A percentile compares a stretch with the other conserved stretches of the same genome.
These are phyloP conservation scores for Curvularia eragrostidis DNA, from an alignment of 2,329 filamentous ascomycete genomes.

Conservation along the genomic window DNA sequence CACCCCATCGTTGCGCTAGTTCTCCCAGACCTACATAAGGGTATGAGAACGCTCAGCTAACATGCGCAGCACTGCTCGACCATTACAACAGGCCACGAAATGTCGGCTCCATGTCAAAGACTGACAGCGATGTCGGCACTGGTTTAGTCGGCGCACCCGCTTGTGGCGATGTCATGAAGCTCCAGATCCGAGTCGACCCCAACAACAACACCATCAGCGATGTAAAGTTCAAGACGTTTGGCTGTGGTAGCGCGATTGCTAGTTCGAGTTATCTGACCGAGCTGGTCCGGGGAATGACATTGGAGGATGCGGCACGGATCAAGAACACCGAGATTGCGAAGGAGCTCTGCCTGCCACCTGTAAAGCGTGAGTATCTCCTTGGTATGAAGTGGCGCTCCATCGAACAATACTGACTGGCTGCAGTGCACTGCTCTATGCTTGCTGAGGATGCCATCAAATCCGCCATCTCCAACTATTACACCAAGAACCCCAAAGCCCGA, in stretches of 20 bases:
- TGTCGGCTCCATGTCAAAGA: conserved; percentile 80
- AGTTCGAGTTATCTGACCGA: conserved; percentile 94
- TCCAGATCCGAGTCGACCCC: conserved; percentile 91
- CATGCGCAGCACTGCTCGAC: conserved; percentile 66
- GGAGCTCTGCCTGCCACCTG: conserved; percentile 87
- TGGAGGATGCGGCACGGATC: conserved; percentile 91
- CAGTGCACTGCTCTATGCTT: conserved; percentile 91
- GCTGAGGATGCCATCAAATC: conserved; percentile 93
- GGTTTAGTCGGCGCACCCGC: conserved; percentile 91
- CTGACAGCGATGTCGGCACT: conserved; percentile 82
- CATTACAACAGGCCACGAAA: conserved; percentile 83
- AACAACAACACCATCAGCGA: conserved; percentile 87
- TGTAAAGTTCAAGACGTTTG: conserved; percentile 98
- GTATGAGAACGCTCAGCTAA: conserved; percentile 47
- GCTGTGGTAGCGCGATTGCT: conserved; percentile 92
- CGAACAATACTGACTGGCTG: conserved; percentile 24
- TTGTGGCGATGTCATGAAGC: conserved; percentile 92
- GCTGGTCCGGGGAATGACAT: conserved; percentile 91
- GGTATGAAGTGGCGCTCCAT: not conserved
- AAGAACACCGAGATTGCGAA: conserved; percentile 98
- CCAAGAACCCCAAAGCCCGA: conserved; percentile 81
- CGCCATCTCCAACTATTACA: conserved; percentile 89
- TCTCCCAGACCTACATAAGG: not conserved
- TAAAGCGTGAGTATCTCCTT: conserved; percentile 71
- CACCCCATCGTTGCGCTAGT: conserved; percentile 11